phyloP scores from a whole-genome alignment of 2,329 filamentous ascomycete species.

The Cercospora sesami region DNA sequence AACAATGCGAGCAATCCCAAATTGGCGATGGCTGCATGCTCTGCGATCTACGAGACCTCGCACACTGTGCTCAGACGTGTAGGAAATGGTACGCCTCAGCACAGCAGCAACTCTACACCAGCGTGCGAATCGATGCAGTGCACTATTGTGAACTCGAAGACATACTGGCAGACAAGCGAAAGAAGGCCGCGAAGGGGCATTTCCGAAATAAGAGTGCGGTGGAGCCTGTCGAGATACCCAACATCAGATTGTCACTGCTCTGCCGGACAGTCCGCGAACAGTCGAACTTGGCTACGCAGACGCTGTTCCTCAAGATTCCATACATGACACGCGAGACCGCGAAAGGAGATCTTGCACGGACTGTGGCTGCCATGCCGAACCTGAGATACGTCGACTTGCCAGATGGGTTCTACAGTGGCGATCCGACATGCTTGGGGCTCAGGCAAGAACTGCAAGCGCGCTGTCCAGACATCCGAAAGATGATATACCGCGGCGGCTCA shows the following conservation, averaged over 20 bases:
- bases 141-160: constrained; percentile 92
- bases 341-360: constrained; percentile 79
- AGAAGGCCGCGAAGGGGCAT: constrained; percentile 46
- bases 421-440: constrained; percentile 70
- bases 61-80: constrained; percentile 73
- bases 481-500: constrained; percentile 77
- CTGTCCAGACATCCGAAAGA: constrained; percentile 82
- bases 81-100: constrained; percentile 68
- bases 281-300: constrained; percentile 65
- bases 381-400: constrained; percentile 88
- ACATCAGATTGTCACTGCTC: constrained; percentile 72
- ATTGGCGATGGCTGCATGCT: constrained; percentile 84
- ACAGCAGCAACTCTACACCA: constrained; percentile 66
- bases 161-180: constrained; percentile 74
- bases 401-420: constrained; percentile 81
- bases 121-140: constrained; percentile 88
- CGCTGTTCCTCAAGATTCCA: constrained; percentile 81
- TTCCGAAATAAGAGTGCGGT: constrained; percentile 66
- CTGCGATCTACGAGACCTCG: constrained; percentile 86
- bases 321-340: constrained; percentile 92
- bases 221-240: constrained; percentile 76
- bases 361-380: constrained; percentile 80
- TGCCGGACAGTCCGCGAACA: constrained; percentile 80
- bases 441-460: constrained; percentile 80
- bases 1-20: constrained; percentile 77